Evolutionary conservation across 2,329 filamentous ascomycete genomes (phyloP), one percentile per base, ranked within the genome.

Genomic region (Colletotrichum nymphaeae): DNA sequence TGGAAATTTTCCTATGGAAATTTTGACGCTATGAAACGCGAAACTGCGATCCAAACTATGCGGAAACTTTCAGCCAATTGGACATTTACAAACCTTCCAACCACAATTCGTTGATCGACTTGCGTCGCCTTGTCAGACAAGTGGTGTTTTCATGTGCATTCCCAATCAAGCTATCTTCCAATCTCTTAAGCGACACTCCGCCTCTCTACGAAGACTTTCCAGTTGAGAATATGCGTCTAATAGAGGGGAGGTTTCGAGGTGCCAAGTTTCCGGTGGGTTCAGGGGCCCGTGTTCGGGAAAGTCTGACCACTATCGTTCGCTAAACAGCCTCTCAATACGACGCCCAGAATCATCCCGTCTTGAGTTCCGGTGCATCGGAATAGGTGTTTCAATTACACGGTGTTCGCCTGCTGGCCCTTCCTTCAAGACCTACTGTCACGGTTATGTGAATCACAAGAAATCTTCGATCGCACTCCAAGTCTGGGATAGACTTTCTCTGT

Each of bases 351-450:
- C 69, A 37, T 64, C 53, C 53, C 66, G 56, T 59, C 37, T 24
- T 42, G 30, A 5, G 30, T 32, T 49, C 37, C 22, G n/a, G 28
- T n/a, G 55, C 37, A 14, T 49, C 35, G 30, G 42, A 19, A n/a
- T 46, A 42, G n/a, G 30, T 58, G 64, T 68, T 63, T 72, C 64
- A 58, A 19, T 63, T 49, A 26, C 42, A 69, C 59, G 22, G 70
- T 69, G 66, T 69, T 69, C 46, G 11, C 42, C 52, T 8, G 19
- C 3, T 7, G 7, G 37, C 19, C 19, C 4, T 32, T 22, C 49
- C 24, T 22, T 32, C 11, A 16, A 63, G 30, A 4, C 8, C 19
- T 26, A 62, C 5, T 22, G 4, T 2, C 8, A 1, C 24, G 24
- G 4, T 14, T 4, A 9, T 30, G 7, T 16, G 2, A 5, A 26